These are phyloP conservation scores for Sordariomycetes sp. DNA, from an alignment of 2,329 filamentous ascomycete species.

Conservation along the genomic window DNA sequence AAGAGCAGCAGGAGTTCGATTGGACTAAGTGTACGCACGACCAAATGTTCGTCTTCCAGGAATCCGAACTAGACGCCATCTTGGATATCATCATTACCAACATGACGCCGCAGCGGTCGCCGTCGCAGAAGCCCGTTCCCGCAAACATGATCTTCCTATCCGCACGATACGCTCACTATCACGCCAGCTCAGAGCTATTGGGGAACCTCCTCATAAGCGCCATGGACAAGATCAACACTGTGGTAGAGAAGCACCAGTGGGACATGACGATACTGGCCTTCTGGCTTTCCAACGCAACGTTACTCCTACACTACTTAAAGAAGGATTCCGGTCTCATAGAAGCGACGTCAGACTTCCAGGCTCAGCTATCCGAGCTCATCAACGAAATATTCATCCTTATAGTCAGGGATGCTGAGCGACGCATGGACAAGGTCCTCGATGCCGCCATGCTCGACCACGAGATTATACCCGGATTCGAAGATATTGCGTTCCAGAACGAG, in stretches of 20 bases:
- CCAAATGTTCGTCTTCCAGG: constrained; percentile 99
- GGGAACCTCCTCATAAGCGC: constrained; percentile 69
- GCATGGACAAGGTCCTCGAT: constrained; percentile 92
- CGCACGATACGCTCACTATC: constrained; percentile 92
- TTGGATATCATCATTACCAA: constrained; percentile 93
- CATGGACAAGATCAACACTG: constrained; percentile 92
- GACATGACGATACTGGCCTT: constrained; percentile 99
- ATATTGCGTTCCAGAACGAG: constrained; percentile 93
- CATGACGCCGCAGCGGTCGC: constrained; percentile 92
- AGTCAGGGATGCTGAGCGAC: constrained; percentile 85
- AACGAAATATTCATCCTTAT: constrained; percentile 98
- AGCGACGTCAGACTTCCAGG: constrained; percentile 78
- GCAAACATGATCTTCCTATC: constrained; percentile 95
- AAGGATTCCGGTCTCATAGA: constrained; percentile 76
- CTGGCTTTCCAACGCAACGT: constrained; percentile 94
- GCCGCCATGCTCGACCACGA: constrained; percentile 93
- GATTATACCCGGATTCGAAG: constrained; percentile 93
- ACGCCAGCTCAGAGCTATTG: constrained; percentile 75
- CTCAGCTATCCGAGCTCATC: constrained; percentile 84
- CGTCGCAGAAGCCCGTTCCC: constrained; percentile 93
- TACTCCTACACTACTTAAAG: constrained; percentile 92
- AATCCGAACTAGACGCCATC: constrained; percentile 81
- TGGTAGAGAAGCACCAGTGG: constrained; percentile 94
- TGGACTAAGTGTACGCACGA: constrained; percentile 92
- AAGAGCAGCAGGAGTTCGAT: constrained; percentile 87